Base-by-base conservation (phyloP, 2,329 filamentous ascomycete species). In the Epichloe elymi region DNA sequence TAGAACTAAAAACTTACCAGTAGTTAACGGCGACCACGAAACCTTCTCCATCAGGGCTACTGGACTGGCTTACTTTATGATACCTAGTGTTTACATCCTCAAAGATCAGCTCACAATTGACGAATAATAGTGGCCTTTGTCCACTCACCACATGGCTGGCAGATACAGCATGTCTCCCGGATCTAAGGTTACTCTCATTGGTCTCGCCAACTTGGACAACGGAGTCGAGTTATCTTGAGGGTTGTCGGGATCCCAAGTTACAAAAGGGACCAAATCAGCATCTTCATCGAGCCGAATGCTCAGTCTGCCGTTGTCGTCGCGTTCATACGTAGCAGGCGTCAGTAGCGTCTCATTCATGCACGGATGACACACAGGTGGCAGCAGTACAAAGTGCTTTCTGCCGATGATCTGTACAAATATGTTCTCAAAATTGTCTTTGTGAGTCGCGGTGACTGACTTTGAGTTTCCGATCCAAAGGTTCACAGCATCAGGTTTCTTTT, bases 371-470 rank as follows among this genome's bases (percentile, higher is more conserved):
- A 85, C 64, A 0, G 86, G 82, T n/a, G 87, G 83, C 1, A 93
- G 66, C 1, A 93, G 70, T 0, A 82, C 75, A 58, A 93, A 93
- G 57, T 86, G 80, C 63, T 93, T 93, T 51, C 70, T 68, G 0
- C 87, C 88, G 1, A 80, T 65, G 14, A 91, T 66, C 60, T 91
- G 86, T 1, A 88, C 83, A 63, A 90, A 93, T 0, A 93, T 75
- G 63, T 93, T 93, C 65, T 93, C 86, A 64, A 90, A 91, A 59
- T 86, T 86, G 67, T 93, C 88, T 60, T 85, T 86, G 68, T 93
- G 88, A 50, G 90, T 65, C 0, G 84, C 82, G 0, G 86, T 90
- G 1, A 78, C 73, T 26, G 82, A 86, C 38, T 71, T 72, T 1
- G 79, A 79, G 66, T 87, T 86, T 50, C 87, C 87, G 47, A 93